Conservation (phyloP, 164 flowering plant genomes). For the Piper betle region DNA sequence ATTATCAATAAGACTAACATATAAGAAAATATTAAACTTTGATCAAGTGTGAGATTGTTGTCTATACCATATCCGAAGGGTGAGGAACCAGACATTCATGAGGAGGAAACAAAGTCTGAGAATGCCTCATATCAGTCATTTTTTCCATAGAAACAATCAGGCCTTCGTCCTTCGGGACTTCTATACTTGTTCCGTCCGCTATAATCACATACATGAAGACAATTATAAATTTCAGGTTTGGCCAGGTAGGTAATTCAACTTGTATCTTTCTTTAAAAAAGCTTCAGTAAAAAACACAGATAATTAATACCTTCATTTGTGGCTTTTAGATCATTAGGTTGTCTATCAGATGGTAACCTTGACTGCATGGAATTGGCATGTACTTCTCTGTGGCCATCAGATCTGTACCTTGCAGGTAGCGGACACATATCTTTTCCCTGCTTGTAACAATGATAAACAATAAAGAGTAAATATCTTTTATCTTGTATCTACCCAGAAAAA, state of each 20-base stretch:
- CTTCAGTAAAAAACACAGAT: not conserved
- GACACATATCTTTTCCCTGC: slow-evolving; percentile 11
- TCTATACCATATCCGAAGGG: slow-evolving; percentile 10
- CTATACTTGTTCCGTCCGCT: not conserved
- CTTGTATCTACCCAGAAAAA: no score
- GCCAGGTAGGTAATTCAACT: not conserved
- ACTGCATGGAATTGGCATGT: slow-evolving; percentile 4
- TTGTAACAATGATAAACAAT: no score
- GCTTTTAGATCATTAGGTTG: slow-evolving; percentile 6
- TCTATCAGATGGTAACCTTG: slow-evolving; percentile 5
- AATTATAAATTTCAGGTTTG: not conserved
- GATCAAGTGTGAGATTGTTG: not conserved
- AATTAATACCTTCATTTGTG: slow-evolving; percentile 8
- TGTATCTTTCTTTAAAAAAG: not conserved
- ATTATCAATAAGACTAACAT: not conserved
- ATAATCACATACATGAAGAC: not conserved
- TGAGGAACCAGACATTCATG: slow-evolving; percentile 4
- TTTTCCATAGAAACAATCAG: slow-evolving; percentile 7
- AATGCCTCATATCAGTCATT: slow-evolving; percentile 3
- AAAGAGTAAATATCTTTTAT: no score
- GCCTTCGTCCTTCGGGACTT: not conserved
- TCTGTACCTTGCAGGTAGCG: slow-evolving; percentile 7
- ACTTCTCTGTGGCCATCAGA: slow-evolving; percentile 4
- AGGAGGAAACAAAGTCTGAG: slow-evolving; percentile 1
- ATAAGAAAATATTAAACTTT: not conserved